These are phyloP conservation scores for Dendrobium huoshanense DNA, from an alignment of 106 monocot species.

Conservation along the genomic window DNA sequence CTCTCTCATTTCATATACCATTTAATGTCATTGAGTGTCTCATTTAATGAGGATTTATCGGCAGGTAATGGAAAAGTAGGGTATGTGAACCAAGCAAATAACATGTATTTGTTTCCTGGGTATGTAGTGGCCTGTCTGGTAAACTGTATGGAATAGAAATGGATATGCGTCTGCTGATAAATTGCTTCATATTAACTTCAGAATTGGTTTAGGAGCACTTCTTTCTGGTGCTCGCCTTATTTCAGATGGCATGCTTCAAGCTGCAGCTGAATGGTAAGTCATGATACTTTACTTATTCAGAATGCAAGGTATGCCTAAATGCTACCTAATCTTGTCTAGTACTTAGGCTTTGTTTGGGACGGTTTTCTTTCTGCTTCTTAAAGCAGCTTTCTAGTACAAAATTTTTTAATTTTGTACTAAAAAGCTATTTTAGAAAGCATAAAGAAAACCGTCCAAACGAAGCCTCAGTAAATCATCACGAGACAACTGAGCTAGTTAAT, in stretches of 20 bases:
- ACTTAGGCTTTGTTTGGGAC: too few species aligned
- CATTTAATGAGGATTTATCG: conserved; percentile 12
- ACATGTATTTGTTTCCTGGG: conserved; percentile 99
- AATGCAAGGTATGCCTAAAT: neutral
- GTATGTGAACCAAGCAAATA: conserved; percentile 95
- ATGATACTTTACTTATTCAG: neutral
- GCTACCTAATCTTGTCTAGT: neutral
- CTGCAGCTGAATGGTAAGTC: conserved; percentile 87
- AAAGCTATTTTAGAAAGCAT: too few species aligned
- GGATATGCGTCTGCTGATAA: neutral
- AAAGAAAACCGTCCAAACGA: too few species aligned
- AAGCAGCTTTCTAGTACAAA: too few species aligned
- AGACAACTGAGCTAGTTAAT: neutral
- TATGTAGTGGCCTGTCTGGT: conserved; percentile 24
- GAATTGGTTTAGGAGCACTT: conserved; percentile 96
- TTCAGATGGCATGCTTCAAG: conserved; percentile 97
- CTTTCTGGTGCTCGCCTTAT: conserved; percentile 86
- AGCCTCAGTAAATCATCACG: neutral
- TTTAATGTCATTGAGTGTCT: neutral
- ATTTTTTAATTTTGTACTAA: too few species aligned
- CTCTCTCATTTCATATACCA: conserved; percentile 1
- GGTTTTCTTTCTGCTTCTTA: too few species aligned
- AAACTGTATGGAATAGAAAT: neutral
- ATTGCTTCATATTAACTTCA: conserved; percentile 31
- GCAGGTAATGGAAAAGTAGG: conserved; percentile 80